A percentile compares a stretch with the other conserved stretches of the same genome.
Evolutionary conservation across 2,329 filamentous ascomycete genomes (phyloP).

Genomic region (Xylaria sp.): DNA sequence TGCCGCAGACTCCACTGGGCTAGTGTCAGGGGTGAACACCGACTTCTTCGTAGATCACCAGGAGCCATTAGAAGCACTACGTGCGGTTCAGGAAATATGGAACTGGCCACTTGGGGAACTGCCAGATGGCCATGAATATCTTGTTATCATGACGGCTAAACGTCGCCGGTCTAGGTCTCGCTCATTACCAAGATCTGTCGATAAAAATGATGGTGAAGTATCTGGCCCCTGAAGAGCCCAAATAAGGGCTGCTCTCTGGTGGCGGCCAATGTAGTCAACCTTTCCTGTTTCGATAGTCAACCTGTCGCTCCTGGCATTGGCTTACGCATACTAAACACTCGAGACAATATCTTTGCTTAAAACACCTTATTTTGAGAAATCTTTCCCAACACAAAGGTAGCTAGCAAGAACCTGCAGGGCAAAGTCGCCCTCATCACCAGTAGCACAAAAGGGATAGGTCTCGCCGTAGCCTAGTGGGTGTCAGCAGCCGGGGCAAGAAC

Average conservation of each 20-base stretch:
- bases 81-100: slow-evolving; percentile 11
- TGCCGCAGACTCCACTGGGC: slow-evolving; percentile 35
- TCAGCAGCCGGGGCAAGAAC: slow-evolving; percentile 63
- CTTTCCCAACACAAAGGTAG: not conserved
- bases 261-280: no score
- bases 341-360: no score
- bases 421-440: slow-evolving; percentile 59
- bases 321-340: no score
- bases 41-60: slow-evolving; percentile 46
- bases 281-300: no score
- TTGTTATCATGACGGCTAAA: slow-evolving; percentile 20
- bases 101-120: slow-evolving; percentile 32
- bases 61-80: slow-evolving; percentile 39
- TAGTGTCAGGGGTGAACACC: slow-evolving; percentile 44
- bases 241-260: no score
- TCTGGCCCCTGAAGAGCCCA: no score
- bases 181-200: not conserved
- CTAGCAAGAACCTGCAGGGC: slow-evolving; percentile 12
- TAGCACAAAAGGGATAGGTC: slow-evolving; percentile 64
- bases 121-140: slow-evolving; percentile 32
- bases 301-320: no score
- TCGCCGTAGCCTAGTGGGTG: slow-evolving; percentile 62
- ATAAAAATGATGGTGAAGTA: no score
- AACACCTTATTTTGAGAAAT: no score
- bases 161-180: slow-evolving; percentile 7